These are phyloP conservation scores for Lactifluus echinatus DNA, from an alignment of 768 basidiomycete species.

Conservation along the genomic window DNA sequence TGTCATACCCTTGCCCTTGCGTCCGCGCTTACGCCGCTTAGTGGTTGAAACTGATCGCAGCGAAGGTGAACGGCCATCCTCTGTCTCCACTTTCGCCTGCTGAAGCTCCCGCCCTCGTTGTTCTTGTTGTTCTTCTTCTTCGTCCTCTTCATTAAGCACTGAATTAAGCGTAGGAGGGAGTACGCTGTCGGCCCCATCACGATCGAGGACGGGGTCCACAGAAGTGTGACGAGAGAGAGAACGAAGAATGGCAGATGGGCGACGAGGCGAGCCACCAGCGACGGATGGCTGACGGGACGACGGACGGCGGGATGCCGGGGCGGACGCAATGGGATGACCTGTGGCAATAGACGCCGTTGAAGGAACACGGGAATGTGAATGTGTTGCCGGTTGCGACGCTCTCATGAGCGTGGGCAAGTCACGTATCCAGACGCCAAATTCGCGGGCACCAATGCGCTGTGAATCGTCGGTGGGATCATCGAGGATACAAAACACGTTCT, in stretches of 20 bases:
- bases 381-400: conserved; percentile 28
- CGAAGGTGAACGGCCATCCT: conserved; percentile 3
- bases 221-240: conserved; percentile 59
- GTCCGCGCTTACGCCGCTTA: conserved; percentile 77
- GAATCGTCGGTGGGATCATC: conserved; percentile 52
- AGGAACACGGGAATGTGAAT: conserved; percentile 45
- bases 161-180: conserved; percentile 13
- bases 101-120: background rate
- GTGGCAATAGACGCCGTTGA: conserved; percentile 49
- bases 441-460: conserved; percentile 64
- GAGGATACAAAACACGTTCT: conserved; percentile 75
- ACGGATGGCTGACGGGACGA: conserved; percentile 54
- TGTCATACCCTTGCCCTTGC: conserved; percentile 65
- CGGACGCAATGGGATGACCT: conserved; percentile 54
- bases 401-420: conserved; percentile 70
- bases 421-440: conserved; percentile 81
- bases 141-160: conserved; percentile 26
- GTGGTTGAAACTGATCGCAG: conserved; percentile 45
- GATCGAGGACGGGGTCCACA: conserved; percentile 30
- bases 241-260: conserved; percentile 44
- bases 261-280: conserved; percentile 32
- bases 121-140: conserved; percentile 39
- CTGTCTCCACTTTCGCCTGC: too few species aligned
- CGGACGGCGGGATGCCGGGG: conserved; percentile 63
- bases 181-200: conserved; percentile 15